These are phyloP conservation scores for Epichloe bromicola DNA, from an alignment of 2,329 filamentous ascomycete species.

Conservation along the genomic window DNA sequence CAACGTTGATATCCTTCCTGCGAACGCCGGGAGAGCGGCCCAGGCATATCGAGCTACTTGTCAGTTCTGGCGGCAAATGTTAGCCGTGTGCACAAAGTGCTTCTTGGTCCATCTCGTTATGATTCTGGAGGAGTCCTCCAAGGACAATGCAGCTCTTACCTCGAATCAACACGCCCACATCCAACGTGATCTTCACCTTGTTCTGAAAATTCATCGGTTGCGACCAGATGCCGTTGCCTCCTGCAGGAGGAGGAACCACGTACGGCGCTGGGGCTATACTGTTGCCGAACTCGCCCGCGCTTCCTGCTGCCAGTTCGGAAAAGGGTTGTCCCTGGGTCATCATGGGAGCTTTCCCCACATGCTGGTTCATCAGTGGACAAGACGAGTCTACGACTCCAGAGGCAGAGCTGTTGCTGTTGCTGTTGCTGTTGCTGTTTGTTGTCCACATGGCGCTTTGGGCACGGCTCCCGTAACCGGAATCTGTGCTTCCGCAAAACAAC, in stretches of 20 bases:
- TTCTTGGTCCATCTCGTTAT: background rate
- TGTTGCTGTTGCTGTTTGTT: constrained; percentile 2
- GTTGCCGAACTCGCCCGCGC: background rate
- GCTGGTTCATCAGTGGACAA: background rate
- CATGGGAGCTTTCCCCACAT: background rate
- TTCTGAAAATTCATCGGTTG: constrained; percentile 10
- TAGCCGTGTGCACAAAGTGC: background rate
- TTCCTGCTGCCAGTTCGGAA: background rate
- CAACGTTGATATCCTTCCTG: constrained; percentile 23
- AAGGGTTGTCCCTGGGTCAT: background rate
- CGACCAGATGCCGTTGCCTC: constrained; percentile 5
- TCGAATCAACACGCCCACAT: constrained; percentile 20
- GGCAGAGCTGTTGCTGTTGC: constrained; percentile 2
- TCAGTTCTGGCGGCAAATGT: constrained; percentile 20
- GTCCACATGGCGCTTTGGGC: background rate
- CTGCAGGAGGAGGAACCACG: constrained; percentile 1
- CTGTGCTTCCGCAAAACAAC: background rate
- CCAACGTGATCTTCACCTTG: constrained; percentile 21
- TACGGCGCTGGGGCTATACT: background rate
- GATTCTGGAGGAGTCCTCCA: background rate
- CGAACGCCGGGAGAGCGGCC: constrained; percentile 26
- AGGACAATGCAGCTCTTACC: constrained; percentile 14
- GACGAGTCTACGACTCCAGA: background rate
- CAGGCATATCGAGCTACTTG: constrained; percentile 22
- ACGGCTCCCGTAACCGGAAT: constrained; percentile 3